phyloP scores from a whole-genome alignment of 2,329 filamentous ascomycete genomes.

The Verticillium klebahnii region DNA sequence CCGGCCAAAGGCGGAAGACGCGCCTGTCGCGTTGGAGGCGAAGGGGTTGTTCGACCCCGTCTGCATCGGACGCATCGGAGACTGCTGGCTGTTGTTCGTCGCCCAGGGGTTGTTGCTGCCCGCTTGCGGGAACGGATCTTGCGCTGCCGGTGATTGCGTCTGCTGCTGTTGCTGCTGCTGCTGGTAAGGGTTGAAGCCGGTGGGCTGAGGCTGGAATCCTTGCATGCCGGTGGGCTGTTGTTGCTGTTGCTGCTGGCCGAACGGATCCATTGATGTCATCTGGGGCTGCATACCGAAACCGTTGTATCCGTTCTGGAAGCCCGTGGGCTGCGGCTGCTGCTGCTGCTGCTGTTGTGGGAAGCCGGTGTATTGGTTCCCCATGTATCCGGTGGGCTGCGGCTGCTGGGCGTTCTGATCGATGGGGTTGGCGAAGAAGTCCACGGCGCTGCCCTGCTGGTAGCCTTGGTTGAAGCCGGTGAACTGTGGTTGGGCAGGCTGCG shows the following conservation, averaged over 20 bases:
- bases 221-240: slow-evolving; percentile 26
- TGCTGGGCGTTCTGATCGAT: slow-evolving; percentile 74
- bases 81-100: slow-evolving; percentile 49
- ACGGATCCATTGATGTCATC: slow-evolving; percentile 63
- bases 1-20: slow-evolving; percentile 53
- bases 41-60: slow-evolving; percentile 99
- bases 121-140: slow-evolving; percentile 62
- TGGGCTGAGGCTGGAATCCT: slow-evolving; percentile 32
- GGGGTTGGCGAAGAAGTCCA: slow-evolving; percentile 96
- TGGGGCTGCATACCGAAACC: slow-evolving; percentile 64
- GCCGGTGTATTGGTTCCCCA: slow-evolving; percentile 52
- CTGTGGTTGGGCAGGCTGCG: slow-evolving; percentile 56
- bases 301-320: slow-evolving; percentile 62
- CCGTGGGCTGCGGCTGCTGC: slow-evolving; percentile 36
- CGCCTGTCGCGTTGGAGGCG: slow-evolving; percentile 36
- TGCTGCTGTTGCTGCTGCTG: slow-evolving; percentile 37
- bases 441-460: slow-evolving; percentile 92
- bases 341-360: slow-evolving; percentile 38
- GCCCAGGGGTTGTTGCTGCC: slow-evolving; percentile 97
- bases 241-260: slow-evolving; percentile 49
- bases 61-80: slow-evolving; percentile 71
- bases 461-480: slow-evolving; percentile 92
- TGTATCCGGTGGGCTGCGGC: slow-evolving; percentile 73
- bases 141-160: slow-evolving; percentile 35
- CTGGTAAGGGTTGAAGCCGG: slow-evolving; percentile 51